Evolutionary conservation across 768 basidiomycete genomes (phyloP).

Genomic region (Lactifluus pinguis): DNA sequence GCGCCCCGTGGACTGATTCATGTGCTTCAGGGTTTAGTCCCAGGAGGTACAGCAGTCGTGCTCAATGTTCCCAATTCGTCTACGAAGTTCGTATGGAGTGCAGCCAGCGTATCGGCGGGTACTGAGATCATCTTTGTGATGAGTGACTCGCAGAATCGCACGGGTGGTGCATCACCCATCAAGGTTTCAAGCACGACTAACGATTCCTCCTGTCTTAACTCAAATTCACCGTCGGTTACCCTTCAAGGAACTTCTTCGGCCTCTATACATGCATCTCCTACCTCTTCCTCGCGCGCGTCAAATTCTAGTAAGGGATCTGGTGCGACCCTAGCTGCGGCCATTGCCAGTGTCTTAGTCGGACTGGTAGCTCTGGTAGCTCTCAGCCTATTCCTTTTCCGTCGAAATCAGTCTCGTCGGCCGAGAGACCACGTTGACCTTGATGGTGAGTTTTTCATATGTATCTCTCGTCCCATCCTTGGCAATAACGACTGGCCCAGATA

Average conservation of each 20-base stretch:
- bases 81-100: slow-evolving; percentile 40
- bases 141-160: slow-evolving; percentile 39
- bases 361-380: not conserved
- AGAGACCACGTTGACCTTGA: not conserved
- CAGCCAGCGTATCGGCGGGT: slow-evolving; percentile 45
- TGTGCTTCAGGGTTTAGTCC: slow-evolving; percentile 45
- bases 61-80: slow-evolving; percentile 35
- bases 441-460: not conserved
- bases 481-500: not conserved
- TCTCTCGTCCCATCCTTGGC: not conserved
- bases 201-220: slow-evolving; percentile 43
- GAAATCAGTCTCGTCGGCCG: not conserved
- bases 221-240: slow-evolving; percentile 46
- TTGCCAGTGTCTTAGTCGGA: not conserved
- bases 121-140: slow-evolving; percentile 51
- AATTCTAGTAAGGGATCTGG: not conserved
- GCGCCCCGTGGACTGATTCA: slow-evolving; percentile 5
- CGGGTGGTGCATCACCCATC: slow-evolving; percentile 56
- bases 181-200: slow-evolving; percentile 38
- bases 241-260: not conserved
- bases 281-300: not conserved
- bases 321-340: not conserved
- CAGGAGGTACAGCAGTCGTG: slow-evolving; percentile 45
- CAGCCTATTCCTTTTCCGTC: not conserved
- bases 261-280: not conserved